Conservation (phyloP, 495 filamentous ascomycete species). For the Hyaloscypha finlandica region DNA sequence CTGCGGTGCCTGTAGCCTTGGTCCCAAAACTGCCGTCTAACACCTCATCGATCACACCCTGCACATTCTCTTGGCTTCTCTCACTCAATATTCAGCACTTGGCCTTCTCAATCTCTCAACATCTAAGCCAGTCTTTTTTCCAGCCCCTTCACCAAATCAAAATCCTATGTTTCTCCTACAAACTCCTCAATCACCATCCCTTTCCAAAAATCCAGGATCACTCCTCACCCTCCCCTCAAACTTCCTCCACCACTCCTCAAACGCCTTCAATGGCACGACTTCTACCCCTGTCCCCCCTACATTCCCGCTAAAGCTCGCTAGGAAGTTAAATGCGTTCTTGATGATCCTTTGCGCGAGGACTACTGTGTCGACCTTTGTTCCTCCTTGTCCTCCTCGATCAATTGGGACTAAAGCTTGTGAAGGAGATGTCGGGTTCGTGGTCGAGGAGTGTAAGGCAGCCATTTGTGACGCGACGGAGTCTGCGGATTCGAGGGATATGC, state of each 20-base stretch:
- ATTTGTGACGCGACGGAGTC: conserved; percentile 70
- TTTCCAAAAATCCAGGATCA: conserved; percentile 89
- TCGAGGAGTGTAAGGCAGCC: conserved; percentile 46
- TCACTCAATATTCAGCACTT: no score
- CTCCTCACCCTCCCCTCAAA: conserved; percentile 86
- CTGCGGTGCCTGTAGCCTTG: no score
- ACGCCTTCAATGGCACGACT: conserved; percentile 84
- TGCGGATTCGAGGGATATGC: conserved; percentile 79
- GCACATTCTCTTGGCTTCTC: no score
- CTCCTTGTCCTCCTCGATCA: conserved; percentile 20
- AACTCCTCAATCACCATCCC: conserved; percentile 58
- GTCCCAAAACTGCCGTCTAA: no score
- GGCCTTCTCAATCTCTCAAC: no score
- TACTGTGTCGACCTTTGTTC: conserved; percentile 57
- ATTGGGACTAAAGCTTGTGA: conserved; percentile 36
- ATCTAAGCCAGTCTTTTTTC: background rate
- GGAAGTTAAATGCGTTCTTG: conserved; percentile 94
- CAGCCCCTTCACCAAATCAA: background rate
- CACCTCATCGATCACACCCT: no score
- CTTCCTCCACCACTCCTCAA: conserved; percentile 96
- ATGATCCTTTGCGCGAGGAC: conserved; percentile 90
- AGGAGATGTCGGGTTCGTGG: conserved; percentile 37
- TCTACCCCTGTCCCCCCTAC: conserved; percentile 60
- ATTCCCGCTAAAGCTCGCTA: conserved; percentile 77
- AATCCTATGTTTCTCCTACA: background rate